Evolutionary conservation across 129 eudicot genomes (phyloP), one percentile per base, ranked within the genome.

Genomic region (sunflower (Helianthus annuus)): DNA sequence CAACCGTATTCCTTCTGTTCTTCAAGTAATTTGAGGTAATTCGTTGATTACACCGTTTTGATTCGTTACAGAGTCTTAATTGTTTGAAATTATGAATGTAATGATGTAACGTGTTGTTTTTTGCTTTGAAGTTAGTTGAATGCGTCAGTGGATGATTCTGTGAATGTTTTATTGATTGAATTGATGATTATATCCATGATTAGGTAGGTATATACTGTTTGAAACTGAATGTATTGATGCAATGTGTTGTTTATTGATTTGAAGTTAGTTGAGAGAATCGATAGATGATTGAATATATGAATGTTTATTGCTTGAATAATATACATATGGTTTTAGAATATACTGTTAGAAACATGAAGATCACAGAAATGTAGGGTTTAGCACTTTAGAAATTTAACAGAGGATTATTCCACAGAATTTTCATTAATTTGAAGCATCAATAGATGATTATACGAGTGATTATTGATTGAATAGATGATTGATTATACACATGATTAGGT

Each of bases 311-410:
- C 48, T 66, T 66, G 51, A 66, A 27, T 66, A 42, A 7, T 7
- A 42, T 42, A 9, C 36, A 73, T 34, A 44, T 24, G 11, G 24
- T 11, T 46, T 17, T 53, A 7, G 17, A 5, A 7, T 19, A 11
- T 13, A 13, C 3, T 66, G 22, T 39, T 29, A 34, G 44, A 71
- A 71, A 49, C 51, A 66, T 75, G 36, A 42, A 11, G 66, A 54
- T 66, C 67, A 75, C 66, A 10, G 4, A 29, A 71, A 65, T 42
- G 42, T 66, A 67, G 53, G 74, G 69, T 68, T 76, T 68, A 76
- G 29, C 7, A 22, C 38, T 40, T 40, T 40, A 5, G 36, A 32
- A 40, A 40, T 40, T 6, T 40, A 2, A 40, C 9, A 40, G 7
- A 5, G 45, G 51, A 34, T 46, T 61, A 29, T 51, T 38, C 15